phyloP scores from a whole-genome alignment of 1,284 basidiomycete species.

The Naganishia sp. region DNA sequence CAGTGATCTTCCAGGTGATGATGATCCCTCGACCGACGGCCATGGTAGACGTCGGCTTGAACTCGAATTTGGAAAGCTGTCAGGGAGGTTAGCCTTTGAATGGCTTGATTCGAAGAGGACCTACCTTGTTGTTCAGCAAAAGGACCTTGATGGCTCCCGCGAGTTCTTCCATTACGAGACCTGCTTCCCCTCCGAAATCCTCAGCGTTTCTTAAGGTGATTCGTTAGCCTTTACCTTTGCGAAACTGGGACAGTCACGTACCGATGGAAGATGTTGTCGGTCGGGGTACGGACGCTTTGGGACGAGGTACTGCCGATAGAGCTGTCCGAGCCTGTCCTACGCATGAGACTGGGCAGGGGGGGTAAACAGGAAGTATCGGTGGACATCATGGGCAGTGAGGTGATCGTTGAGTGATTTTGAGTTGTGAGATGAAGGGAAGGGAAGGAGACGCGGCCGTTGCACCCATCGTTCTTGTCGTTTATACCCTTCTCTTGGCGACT shows the following conservation, averaged over 20 bases:
- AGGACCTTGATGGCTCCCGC: background rate
- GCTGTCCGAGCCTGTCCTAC: background rate
- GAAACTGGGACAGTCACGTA: background rate
- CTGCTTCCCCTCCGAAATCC: background rate
- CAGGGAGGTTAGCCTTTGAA: background rate
- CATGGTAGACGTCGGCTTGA: background rate
- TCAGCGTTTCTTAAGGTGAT: background rate
- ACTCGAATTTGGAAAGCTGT: background rate
- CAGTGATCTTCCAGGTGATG: constrained; percentile 1
- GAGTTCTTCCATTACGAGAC: background rate
- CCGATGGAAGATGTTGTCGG: background rate
- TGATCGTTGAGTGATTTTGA: no score
- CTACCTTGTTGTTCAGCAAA: background rate
- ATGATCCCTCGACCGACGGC: background rate
- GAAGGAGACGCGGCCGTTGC: no score
- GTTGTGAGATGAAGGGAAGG: no score
- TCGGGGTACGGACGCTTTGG: background rate
- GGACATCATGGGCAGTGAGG: no score
- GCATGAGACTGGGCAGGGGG: background rate
- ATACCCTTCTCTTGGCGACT: no score
- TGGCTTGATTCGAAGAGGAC: background rate
- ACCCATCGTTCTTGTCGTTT: no score
- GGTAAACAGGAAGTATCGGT: background rate
- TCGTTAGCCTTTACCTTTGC: no score
- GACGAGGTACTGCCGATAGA: background rate